phyloP scores from a whole-genome alignment of 768 basidiomycete genomes.

The Lentinula raphanica region DNA sequence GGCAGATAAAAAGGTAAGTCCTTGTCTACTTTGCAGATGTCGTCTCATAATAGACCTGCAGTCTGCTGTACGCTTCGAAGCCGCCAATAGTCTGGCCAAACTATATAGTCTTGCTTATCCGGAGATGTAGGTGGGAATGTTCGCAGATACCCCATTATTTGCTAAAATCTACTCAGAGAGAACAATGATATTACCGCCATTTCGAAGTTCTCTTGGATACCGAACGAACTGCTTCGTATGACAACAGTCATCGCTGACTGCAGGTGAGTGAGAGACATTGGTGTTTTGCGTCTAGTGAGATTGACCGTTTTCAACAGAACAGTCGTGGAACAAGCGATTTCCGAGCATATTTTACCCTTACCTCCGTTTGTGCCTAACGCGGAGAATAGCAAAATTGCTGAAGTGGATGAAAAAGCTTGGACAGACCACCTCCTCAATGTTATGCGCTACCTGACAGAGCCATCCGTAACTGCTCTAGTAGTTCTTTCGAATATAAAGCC shows the following conservation, averaged over 20 bases:
- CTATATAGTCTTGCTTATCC: constrained; percentile 79
- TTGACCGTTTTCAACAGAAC: constrained; percentile 30
- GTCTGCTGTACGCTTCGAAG: constrained; percentile 65
- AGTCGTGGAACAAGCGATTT: constrained; percentile 60
- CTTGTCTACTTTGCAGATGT: neutral
- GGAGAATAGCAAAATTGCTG: constrained; percentile 23
- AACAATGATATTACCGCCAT: constrained; percentile 69
- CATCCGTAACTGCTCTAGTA: constrained; percentile 52
- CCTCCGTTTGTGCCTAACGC: constrained; percentile 39
- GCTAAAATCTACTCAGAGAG: constrained; percentile 48
- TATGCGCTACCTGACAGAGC: constrained; percentile 64
- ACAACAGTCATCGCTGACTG: constrained; percentile 49
- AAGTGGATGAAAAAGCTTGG: constrained; percentile 80
- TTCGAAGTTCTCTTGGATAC: constrained; percentile 90
- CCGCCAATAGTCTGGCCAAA: constrained; percentile 69
- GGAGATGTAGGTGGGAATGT: constrained; percentile 66
- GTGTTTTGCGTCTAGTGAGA: neutral
- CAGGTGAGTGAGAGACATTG: constrained; percentile 35
- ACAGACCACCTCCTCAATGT: constrained; percentile 75
- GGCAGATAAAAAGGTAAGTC: constrained; percentile 77
- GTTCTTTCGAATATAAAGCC: constrained; percentile 58
- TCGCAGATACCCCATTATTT: neutral
- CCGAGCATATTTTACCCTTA: constrained; percentile 78
- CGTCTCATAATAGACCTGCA: constrained; percentile 16
- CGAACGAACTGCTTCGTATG: constrained; percentile 60